Base-by-base conservation (phyloP, 345 rosid species). In the Kandelia obovata region DNA sequence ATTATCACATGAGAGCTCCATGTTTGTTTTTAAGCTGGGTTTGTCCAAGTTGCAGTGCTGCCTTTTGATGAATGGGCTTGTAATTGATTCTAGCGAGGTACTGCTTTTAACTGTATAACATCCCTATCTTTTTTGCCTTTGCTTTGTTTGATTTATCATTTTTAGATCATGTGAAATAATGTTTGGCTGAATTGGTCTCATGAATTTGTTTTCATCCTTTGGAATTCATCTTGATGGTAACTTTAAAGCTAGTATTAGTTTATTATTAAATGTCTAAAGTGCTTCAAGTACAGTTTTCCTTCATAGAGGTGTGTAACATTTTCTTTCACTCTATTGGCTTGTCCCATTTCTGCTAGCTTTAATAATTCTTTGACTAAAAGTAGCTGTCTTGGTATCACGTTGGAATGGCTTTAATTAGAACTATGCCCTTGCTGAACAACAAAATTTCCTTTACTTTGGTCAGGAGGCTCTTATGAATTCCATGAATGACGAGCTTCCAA, bases 31-130 rank as follows among this genome's bases (percentile, higher is more conserved):
- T 78, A 92, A 92, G 85, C 81, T 95, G 84, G 99, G 99, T 75
- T 74, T 95, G 79, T 74, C 83, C 65, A 88, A 90, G 81, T 56
- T 87, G 77, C 77, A 79, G 69, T 86, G 96, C 64, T 81, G 86
- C 73, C 83, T 92, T 64, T 79, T 95, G 83, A 88, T 95, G 99
- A 95, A 95, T 81, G 99, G 99, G 19, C 93, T 95, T 74, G 99
- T 95, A 81, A 66, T 78, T 73, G 96, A 92, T 76, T 79, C 97
- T 78, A 77, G 78, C 51, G 96, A 95, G 99, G 97, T 95, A 83
- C 62, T 74, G 66, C 63, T 69, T 53, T 28, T 69, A 56, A 46
- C 53, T 46, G 31, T 47, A 35, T 0, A 35, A 17, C 34, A 47
- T 32, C 57, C 9, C 35, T 25, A n/a, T 23, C 49, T 19, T 25